Conservation (phyloP, 768 basidiomycete genomes). For the Calocera viscosa region DNA sequence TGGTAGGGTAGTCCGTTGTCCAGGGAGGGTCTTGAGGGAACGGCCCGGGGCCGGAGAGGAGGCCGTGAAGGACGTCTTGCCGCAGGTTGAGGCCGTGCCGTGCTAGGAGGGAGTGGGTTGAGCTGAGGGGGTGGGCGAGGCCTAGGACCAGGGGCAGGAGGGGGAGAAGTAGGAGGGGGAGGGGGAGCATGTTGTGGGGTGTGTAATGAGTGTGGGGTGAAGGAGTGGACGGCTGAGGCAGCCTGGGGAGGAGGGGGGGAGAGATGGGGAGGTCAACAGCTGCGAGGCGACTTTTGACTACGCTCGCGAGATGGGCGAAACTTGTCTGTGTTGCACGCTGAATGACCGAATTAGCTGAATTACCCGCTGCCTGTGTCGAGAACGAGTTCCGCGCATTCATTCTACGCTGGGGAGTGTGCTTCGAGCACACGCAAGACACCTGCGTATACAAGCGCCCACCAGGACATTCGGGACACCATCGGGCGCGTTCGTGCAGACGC, state of each 20-base stretch:
- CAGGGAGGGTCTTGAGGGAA: not conserved
- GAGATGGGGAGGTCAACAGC: too few species aligned
- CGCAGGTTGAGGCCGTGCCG: not conserved
- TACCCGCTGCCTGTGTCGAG: too few species aligned
- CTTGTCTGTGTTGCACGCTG: too few species aligned
- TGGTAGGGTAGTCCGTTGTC: not conserved
- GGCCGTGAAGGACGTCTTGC: not conserved
- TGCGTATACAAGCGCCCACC: too few species aligned
- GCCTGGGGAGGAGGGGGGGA: not conserved
- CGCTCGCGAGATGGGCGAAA: too few species aligned
- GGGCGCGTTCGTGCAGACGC: too few species aligned
- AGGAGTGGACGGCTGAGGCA: constrained; percentile 14
- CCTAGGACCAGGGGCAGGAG: not conserved
- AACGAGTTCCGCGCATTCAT: too few species aligned
- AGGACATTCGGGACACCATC: too few species aligned
- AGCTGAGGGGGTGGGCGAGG: not conserved
- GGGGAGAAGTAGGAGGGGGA: not conserved
- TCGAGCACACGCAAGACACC: too few species aligned
- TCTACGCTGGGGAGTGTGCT: too few species aligned
- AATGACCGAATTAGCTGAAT: too few species aligned
- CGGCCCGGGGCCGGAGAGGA: not conserved
- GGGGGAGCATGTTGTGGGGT: not conserved
- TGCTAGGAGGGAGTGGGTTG: not conserved
- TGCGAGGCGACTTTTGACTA: too few species aligned
- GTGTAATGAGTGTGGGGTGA: constrained; percentile 10